Conservation (phyloP, 345 rosid genomes). For the Dovyalis caffra region DNA sequence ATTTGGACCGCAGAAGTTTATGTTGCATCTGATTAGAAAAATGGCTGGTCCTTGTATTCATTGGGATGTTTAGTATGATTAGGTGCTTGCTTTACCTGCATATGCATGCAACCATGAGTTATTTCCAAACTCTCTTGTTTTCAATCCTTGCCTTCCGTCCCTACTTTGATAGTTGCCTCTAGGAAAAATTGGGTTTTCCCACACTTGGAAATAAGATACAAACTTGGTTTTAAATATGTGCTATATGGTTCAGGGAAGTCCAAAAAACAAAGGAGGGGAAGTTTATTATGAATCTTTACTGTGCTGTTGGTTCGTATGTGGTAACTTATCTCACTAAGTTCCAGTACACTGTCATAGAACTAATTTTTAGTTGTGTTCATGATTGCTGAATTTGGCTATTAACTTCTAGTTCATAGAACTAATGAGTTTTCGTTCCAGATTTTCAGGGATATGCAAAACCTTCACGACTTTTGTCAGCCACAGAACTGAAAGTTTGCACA, state of each 20-base stretch:
- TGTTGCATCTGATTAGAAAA: not conserved
- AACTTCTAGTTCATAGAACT: not conserved
- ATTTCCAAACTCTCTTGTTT: not conserved
- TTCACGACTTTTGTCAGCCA: constrained; percentile 51
- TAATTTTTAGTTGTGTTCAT: not conserved
- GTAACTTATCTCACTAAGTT: too few relatives aligned
- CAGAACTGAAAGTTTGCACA: constrained; percentile 44
- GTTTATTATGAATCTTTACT: not conserved
- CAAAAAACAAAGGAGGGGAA: not conserved
- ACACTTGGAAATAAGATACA: not conserved
- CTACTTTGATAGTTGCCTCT: not conserved
- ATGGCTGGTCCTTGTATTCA: not conserved
- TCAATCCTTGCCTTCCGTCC: not conserved
- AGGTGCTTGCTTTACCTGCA: not conserved
- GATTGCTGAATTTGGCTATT: constrained; percentile 5
- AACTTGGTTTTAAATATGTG: not conserved
- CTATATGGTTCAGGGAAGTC: not conserved
- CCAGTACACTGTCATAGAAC: too few relatives aligned
- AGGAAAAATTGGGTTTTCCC: not conserved
- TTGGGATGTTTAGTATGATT: not conserved
- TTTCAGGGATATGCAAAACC: constrained; percentile 78
- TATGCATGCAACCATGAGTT: not conserved
- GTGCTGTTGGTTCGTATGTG: not conserved
- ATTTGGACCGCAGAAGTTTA: not conserved
- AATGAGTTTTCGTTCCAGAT: constrained; percentile 42